Percentiles rank a stretch among this genome's conserved stretches.
Evolutionary conservation across 2,329 filamentous ascomycete genomes (phyloP).

Genomic region (Microdochium paspali): DNA sequence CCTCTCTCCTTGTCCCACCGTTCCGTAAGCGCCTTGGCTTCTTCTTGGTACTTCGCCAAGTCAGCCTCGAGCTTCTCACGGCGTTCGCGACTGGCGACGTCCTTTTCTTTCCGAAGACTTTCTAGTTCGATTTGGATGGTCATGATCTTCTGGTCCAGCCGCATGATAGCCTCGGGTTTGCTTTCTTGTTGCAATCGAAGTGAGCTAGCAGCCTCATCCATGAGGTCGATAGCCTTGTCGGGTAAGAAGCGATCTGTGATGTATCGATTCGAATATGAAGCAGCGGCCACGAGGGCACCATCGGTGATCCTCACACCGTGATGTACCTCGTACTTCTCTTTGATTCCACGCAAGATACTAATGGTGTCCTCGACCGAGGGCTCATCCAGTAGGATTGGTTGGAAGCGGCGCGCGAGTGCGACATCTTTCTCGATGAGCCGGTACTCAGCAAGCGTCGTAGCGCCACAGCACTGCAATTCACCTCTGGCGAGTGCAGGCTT

Average conservation of each 20-base stretch:
- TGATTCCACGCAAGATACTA: slow-evolving; percentile 91
- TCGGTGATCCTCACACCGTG: slow-evolving; percentile 95
- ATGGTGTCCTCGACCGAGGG: slow-evolving; percentile 88
- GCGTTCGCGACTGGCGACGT: slow-evolving; percentile 79
- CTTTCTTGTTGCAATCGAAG: slow-evolving; percentile 90
- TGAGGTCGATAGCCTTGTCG: slow-evolving; percentile 93
- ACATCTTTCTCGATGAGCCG: slow-evolving; percentile 93
- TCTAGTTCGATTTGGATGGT: slow-evolving; percentile 96
- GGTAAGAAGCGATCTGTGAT: slow-evolving; percentile 93
- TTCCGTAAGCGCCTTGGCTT: slow-evolving; percentile 64
- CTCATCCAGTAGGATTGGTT: slow-evolving; percentile 89
- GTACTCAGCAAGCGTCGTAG: slow-evolving; percentile 89
- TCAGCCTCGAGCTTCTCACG: slow-evolving; percentile 75
- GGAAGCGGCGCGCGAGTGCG: slow-evolving; percentile 83
- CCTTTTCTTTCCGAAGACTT: slow-evolving; percentile 86
- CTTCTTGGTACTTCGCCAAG: slow-evolving; percentile 66
- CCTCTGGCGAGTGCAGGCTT: slow-evolving; percentile 91
- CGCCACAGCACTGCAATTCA: slow-evolving; percentile 89
- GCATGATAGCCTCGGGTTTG: slow-evolving; percentile 89
- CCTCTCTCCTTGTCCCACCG: slow-evolving; percentile 85
- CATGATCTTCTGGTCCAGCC: slow-evolving; percentile 89
- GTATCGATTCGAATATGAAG: slow-evolving; percentile 88
- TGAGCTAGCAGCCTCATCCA: slow-evolving; percentile 90
- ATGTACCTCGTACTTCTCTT: slow-evolving; percentile 94
- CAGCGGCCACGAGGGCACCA: slow-evolving; percentile 81